These are phyloP conservation scores for Fraxinus nigra DNA, from an alignment of 305 asterid genomes.

Conservation along the genomic window DNA sequence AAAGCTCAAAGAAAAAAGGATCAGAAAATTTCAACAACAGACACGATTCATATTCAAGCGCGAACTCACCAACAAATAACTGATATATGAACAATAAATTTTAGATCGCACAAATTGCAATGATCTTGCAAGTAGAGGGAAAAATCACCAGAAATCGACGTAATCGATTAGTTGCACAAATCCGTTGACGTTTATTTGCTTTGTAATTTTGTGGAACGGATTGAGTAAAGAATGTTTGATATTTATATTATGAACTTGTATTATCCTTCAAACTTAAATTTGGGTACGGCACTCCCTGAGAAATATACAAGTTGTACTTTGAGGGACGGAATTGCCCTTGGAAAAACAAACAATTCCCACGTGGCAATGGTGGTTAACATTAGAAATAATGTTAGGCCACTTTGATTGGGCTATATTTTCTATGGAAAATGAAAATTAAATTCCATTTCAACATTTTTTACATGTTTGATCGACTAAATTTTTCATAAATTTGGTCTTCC, in stretches of 20 bases:
- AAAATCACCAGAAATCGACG: constrained; percentile 28
- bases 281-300: not conserved
- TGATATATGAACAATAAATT: not conserved
- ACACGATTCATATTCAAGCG: not conserved
- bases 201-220: constrained; percentile 12
- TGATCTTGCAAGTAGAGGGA: constrained; percentile 12
- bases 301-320: constrained; percentile 23
- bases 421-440: too few species aligned
- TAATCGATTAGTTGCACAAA: constrained; percentile 8
- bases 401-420: too few species aligned
- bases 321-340: not conserved
- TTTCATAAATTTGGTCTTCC: too few species aligned
- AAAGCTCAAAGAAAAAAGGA: not conserved
- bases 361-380: not conserved
- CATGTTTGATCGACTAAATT: too few species aligned
- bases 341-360: not conserved
- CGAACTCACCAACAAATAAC: constrained; percentile 8
- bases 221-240: constrained; percentile 15
- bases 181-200: constrained; percentile 25
- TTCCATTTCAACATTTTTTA: too few species aligned
- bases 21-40: not conserved
- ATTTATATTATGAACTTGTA: constrained; percentile 21
- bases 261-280: constrained; percentile 1
- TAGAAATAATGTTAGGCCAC: not conserved
- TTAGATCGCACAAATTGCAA: constrained; percentile 3